Percentiles rank a stretch among this genome's conserved stretches.
These are phyloP conservation scores for Mycosphaerella sp. DNA, from an alignment of 2,329 filamentous ascomycete species.

Conservation along the genomic window DNA sequence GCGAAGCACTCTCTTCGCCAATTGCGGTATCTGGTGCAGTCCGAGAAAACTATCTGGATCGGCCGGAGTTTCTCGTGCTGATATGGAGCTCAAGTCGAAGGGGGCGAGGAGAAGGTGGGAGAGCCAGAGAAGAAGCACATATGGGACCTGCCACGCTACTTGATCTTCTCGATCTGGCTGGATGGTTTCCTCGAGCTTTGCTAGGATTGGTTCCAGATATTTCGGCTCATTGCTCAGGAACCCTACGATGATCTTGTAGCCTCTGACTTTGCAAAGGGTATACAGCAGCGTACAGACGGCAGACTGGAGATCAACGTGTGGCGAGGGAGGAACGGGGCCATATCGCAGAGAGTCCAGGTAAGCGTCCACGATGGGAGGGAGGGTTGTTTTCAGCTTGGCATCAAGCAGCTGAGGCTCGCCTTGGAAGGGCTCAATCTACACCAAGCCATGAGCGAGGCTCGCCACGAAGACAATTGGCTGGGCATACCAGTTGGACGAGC, in stretches of 20 bases:
- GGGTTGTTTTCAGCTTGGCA: conserved; percentile 67
- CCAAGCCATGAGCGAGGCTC: conserved; percentile 18
- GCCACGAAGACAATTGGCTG: not conserved
- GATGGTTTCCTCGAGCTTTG: conserved; percentile 61
- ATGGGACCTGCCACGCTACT: conserved; percentile 72
- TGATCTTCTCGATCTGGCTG: conserved; percentile 16
- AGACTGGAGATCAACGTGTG: conserved; percentile 47
- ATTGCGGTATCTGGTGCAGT: conserved; percentile 59
- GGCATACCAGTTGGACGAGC: conserved; percentile 35
- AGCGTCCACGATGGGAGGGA: conserved; percentile 67
- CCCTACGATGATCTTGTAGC: conserved; percentile 83
- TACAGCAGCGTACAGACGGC: conserved; percentile 79
- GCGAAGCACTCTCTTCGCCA: conserved; percentile 64
- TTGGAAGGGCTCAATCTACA: conserved; percentile 79
- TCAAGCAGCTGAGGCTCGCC: conserved; percentile 92
- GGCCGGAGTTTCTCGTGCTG: conserved; percentile 33
- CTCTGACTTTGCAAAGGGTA: conserved; percentile 87
- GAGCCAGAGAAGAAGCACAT: conserved; percentile 78
- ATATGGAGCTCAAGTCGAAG: conserved; percentile 85
- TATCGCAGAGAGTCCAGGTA: conserved; percentile 60
- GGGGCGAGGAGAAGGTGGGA: conserved; percentile 58
- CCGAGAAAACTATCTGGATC: conserved; percentile 27
- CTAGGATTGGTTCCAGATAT: conserved; percentile 73
- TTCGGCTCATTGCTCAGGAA: conserved; percentile 88
- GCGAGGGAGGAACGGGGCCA: conserved; percentile 1